Percentiles rank a stretch among this genome's conserved stretches.
Conservation (phyloP, 352 stramenopile species). For the Chrysophaeum taylorii region DNA sequence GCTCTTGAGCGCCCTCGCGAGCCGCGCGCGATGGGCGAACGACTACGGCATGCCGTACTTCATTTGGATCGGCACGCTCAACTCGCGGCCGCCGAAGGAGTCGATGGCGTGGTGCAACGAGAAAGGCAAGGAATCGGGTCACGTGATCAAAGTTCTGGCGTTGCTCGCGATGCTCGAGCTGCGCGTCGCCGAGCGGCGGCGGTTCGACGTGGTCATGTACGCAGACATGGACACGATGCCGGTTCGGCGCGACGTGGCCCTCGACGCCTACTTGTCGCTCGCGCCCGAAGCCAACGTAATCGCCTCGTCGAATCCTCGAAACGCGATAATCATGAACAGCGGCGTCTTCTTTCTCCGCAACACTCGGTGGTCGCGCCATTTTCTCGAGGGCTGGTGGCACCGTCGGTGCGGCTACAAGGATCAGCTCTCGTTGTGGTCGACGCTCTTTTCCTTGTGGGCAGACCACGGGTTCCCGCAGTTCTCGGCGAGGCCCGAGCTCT, state of each 20-base stretch:
- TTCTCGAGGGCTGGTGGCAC: neutral
- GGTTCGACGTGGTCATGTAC: neutral
- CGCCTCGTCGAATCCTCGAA: neutral
- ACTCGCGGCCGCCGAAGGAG: too few relatives aligned
- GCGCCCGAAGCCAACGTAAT: neutral
- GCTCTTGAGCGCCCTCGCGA: too few relatives aligned
- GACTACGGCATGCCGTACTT: too few relatives aligned
- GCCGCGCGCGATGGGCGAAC: too few relatives aligned
- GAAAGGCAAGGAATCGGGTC: too few relatives aligned
- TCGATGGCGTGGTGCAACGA: too few relatives aligned
- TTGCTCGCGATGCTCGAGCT: neutral
- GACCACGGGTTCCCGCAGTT: neutral
- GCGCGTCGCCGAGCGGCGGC: too few relatives aligned
- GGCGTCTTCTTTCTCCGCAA: neutral
- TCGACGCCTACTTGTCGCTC: neutral
- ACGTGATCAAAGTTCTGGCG: neutral
- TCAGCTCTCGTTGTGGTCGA: neutral
- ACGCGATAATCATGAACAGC: conserved; percentile 2
- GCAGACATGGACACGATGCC: neutral
- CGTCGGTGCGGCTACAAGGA: neutral
- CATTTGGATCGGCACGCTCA: too few relatives aligned
- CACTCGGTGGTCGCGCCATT: neutral
- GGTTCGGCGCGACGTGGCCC: neutral
- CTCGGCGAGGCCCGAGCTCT: neutral
- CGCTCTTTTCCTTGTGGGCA: neutral